Evolutionary conservation across 2,329 filamentous ascomycete genomes (phyloP), one percentile per base, ranked within the genome.

Genomic region (Colletotrichum sp.): DNA sequence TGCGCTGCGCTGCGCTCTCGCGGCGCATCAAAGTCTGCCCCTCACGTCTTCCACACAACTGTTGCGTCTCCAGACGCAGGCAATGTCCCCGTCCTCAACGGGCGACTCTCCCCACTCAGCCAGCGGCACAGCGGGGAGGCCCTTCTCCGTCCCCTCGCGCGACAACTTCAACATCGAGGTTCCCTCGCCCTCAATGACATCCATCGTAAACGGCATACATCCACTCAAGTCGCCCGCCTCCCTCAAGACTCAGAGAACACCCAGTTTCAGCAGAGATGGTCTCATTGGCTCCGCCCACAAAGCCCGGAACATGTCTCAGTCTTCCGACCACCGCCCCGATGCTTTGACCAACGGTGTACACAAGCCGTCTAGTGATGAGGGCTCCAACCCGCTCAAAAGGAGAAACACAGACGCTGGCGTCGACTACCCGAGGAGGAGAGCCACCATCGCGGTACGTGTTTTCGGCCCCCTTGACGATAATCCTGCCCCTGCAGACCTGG

Each of bases 391-490:
- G 52, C 84, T 92, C 34, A 93, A 93, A 84, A 88, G 91, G 80
- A 89, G 91, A 79, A 92, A 91, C 80, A 92, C 90, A 15, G 91
- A 93, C 80, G 89, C 87, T 44, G 89, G 89, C 21, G 86, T 92
- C 64, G 92, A 93, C 82, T 94, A 93, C 81, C 92, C 92, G 18
- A 88, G 92, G 78, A 87, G 92, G 78, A 88, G 92, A 81, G 92
- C 92, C 55, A 93, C 91, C 32, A 94, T 94, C 80, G 92, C 92
- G 79, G 92, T 93, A 89, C n/a, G 44, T 79, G 6, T n/a, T 44
- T 44, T 44, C 18, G 39, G 91, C 87, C 59, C 49, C 71, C 77
- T 64, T 21, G 65, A 10, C 30, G 39, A 55, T 66, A 71, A 36
- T 69, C 52, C 60, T 65, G 36, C 26, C n/a, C n/a, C 67, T 77